phyloP scores from a whole-genome alignment of 1,139 yeast species.

The Pichia cactophila region DNA sequence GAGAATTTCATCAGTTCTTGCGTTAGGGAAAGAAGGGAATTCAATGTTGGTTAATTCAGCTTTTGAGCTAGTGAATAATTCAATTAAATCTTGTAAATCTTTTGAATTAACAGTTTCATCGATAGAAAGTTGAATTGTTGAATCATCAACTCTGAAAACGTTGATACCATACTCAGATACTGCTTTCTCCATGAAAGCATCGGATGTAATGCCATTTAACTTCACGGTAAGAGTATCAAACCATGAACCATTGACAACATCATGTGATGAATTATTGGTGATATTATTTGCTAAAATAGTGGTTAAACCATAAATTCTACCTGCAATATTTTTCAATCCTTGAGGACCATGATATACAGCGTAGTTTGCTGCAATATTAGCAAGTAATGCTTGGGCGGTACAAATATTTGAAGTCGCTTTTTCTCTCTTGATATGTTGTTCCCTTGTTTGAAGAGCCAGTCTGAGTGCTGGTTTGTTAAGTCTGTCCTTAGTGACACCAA shows the following conservation, averaged over 20 bases:
- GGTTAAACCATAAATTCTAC: constrained; percentile 70
- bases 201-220: constrained; percentile 45
- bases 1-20: constrained; percentile 59
- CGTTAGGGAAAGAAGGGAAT: constrained; percentile 42
- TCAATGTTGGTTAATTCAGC: constrained; percentile 32
- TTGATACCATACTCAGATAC: constrained; percentile 60
- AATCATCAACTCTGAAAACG: constrained; percentile 58
- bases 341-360: constrained; percentile 95
- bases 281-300: constrained; percentile 60
- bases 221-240: constrained; percentile 82
- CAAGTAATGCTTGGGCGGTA: constrained; percentile 94
- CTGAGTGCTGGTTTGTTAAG: constrained; percentile 83
- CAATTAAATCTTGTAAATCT: constrained; percentile 53
- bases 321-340: constrained; percentile 77
- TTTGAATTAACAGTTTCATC: constrained; percentile 75
- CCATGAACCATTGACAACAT: constrained; percentile 49
- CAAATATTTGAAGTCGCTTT: constrained; percentile 97
- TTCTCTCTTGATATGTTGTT: constrained; percentile 95
- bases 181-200: constrained; percentile 51
- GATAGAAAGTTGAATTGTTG: constrained; percentile 62
- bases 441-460: constrained; percentile 93
- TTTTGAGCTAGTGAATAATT: constrained; percentile 43
- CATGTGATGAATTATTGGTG: constrained; percentile 35
- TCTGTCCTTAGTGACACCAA: constrained; percentile 89
- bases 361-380: constrained; percentile 92